Evolutionary conservation across 768 basidiomycete genomes (phyloP).

Genomic region (Lentinula sp.): DNA sequence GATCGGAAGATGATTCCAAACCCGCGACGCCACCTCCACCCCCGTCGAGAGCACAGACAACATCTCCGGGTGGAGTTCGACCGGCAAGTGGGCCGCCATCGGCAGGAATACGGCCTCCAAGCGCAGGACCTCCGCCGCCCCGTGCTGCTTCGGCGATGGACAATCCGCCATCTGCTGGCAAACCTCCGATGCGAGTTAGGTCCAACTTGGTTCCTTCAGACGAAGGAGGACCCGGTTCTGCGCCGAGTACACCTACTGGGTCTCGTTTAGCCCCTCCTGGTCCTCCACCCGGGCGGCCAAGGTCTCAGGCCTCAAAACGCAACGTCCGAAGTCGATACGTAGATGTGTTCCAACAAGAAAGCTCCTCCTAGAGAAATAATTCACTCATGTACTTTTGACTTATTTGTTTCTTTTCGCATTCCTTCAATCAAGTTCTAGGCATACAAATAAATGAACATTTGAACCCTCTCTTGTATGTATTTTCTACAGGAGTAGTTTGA

Average conservation of each 20-base stretch:
- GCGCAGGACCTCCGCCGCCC: slow-evolving; percentile 31
- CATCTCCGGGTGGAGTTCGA: slow-evolving; percentile 59
- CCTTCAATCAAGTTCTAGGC: neutral
- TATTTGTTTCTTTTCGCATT: neutral
- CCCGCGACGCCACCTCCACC: slow-evolving; percentile 60
- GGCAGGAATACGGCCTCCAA: slow-evolving; percentile 12
- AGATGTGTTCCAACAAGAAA: slow-evolving; percentile 74
- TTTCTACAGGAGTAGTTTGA: slow-evolving; percentile 62
- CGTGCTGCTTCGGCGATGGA: slow-evolving; percentile 66
- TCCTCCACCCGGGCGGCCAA: slow-evolving; percentile 46
- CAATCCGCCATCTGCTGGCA: slow-evolving; percentile 43
- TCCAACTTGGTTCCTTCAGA: slow-evolving; percentile 57
- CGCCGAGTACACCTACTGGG: slow-evolving; percentile 41
- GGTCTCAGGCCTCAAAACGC: slow-evolving; percentile 65
- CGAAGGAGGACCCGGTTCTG: slow-evolving; percentile 35
- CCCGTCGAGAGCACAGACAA: slow-evolving; percentile 80
- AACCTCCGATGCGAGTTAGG: slow-evolving; percentile 49
- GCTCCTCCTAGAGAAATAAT: slow-evolving; percentile 16
- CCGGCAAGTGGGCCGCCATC: slow-evolving; percentile 17
- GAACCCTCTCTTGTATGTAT: neutral
- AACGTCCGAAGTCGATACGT: slow-evolving; percentile 82
- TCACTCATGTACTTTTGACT: neutral
- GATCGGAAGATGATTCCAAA: slow-evolving; percentile 48
- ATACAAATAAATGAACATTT: neutral
- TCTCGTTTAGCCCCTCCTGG: slow-evolving; percentile 40